These are phyloP conservation scores for Leishmania amazonensis DNA, from an alignment of 208 protist species.

Conservation along the genomic window DNA sequence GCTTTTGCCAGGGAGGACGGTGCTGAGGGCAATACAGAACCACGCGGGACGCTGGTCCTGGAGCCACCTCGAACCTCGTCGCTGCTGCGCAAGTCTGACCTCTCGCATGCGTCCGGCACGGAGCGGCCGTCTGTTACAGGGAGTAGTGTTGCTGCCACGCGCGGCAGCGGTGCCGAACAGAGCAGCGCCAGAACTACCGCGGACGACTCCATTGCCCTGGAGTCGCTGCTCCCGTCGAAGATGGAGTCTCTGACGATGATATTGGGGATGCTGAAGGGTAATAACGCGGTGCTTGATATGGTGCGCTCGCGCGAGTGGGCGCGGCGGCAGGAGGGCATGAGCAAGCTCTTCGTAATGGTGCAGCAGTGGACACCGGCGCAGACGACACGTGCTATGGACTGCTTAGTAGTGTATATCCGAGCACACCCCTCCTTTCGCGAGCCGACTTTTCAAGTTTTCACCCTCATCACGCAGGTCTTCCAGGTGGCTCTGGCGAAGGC, in stretches of 20 bases:
- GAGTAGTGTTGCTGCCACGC: neutral
- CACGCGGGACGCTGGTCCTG: neutral
- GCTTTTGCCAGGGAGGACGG: neutral
- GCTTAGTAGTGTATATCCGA: slow-evolving; percentile 70
- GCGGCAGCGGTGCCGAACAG: neutral
- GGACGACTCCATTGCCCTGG: slow-evolving; percentile 70
- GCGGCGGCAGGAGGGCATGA: slow-evolving; percentile 64
- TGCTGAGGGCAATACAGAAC: neutral
- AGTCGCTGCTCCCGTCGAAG: slow-evolving; percentile 72
- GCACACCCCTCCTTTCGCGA: slow-evolving; percentile 71
- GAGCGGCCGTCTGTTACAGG: neutral
- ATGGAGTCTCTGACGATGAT: slow-evolving; percentile 63
- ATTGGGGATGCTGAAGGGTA: slow-evolving; percentile 59
- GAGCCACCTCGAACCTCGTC: slow-evolving; percentile 5
- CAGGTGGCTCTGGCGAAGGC: slow-evolving; percentile 44
- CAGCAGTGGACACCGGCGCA: slow-evolving; percentile 55
- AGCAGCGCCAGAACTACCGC: slow-evolving; percentile 5
- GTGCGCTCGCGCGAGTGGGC: slow-evolving; percentile 82
- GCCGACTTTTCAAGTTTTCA: slow-evolving; percentile 81
- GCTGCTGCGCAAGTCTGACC: neutral
- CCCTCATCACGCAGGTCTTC: slow-evolving; percentile 42
- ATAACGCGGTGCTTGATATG: slow-evolving; percentile 54
- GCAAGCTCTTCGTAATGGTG: slow-evolving; percentile 51
- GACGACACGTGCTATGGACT: slow-evolving; percentile 50
- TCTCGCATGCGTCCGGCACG: neutral